phyloP scores from a whole-genome alignment of 371 early-diverging fungal species.

The Rhizopus stolonifer region DNA sequence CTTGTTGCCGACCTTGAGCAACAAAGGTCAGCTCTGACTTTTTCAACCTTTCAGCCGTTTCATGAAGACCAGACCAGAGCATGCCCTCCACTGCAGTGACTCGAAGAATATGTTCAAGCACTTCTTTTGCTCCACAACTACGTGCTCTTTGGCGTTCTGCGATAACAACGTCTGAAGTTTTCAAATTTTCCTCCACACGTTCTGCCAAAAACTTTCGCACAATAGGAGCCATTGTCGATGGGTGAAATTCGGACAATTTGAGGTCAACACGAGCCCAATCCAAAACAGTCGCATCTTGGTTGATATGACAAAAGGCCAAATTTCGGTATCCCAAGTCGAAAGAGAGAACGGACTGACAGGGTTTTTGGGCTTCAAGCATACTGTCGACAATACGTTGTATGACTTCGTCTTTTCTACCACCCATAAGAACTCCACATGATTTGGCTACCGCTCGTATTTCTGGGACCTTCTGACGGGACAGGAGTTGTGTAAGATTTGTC shows the following conservation, averaged over 20 bases:
- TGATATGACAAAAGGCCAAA: conserved; percentile 60
- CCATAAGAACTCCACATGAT: background rate
- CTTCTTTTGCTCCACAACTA: conserved; percentile 25
- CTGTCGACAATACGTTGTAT: background rate
- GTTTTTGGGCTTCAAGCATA: background rate
- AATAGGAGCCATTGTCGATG: conserved; percentile 29
- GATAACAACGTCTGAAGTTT: conserved; percentile 24
- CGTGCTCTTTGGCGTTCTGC: conserved; percentile 58
- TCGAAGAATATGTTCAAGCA: conserved; percentile 48
- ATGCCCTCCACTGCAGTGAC: conserved; percentile 59
- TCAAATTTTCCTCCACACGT: conserved; percentile 5
- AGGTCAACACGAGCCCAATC: conserved; percentile 49
- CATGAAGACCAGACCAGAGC: conserved; percentile 41
- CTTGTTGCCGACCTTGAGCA: conserved; percentile 18
- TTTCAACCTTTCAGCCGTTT: conserved; percentile 3
- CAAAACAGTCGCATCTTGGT: conserved; percentile 29
- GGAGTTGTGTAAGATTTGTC: too few relatives aligned
- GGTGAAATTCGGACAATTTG: conserved; percentile 31
- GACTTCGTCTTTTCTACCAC: background rate
- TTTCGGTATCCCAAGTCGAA: conserved; percentile 76
- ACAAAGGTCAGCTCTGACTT: conserved; percentile 7
- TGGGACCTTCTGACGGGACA: too few relatives aligned
- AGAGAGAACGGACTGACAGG: conserved; percentile 50
- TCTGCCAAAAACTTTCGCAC: conserved; percentile 26
- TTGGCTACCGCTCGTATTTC: background rate